Evolutionary conservation across 192 early-diverging fungal species (phyloP), one percentile per base, ranked within the genome.

Genomic region (Mortierella alpina): DNA sequence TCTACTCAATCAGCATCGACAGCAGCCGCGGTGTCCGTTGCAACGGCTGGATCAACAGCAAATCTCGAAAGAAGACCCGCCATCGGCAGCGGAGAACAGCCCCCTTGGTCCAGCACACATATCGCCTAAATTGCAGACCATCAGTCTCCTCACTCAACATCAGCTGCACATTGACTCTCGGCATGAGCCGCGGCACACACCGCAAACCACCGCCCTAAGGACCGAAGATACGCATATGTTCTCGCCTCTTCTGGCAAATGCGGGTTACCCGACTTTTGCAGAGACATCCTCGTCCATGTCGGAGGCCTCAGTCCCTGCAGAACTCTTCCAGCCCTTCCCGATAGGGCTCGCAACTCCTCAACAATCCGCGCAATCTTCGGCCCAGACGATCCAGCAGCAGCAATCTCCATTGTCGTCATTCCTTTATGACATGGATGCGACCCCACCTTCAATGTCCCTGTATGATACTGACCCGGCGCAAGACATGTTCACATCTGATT

Each of bases 381-480:
- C 45, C 8, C 41, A 51, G 39, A 18, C 1, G 4, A n/a, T 10
- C 5, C 17, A 63, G 11, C 14, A 18, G 20, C 53, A 45, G 9
- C 41, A 22, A 12, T 72, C 70, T 0, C 70, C 70, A 49, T 20
- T 73, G 8, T 65, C 71, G 5, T 51, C 55, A 1, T 73, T 65
- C 40, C 51, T 64, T 23, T 18, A 65, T 41, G 56, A 64, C 20
- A 65, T 73, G 52, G 51, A 72, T 9, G 50, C 59, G 0, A 46
- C 49, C 4, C 9, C 58, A 13, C 17, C 54, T n/a, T 40, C 59
- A 4, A 47, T 56, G n/a, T 56, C 58, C 39, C 31, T 59, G 2
- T 59, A 59, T n/a, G 39, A 63, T 11, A 42, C 11, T 5, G 42
- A 53, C 8, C 42, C 64, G 12, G 64, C 52, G 2, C 41, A 53